phyloP scores from a whole-genome alignment of 768 basidiomycete species.

The Cubamyces sp. region DNA sequence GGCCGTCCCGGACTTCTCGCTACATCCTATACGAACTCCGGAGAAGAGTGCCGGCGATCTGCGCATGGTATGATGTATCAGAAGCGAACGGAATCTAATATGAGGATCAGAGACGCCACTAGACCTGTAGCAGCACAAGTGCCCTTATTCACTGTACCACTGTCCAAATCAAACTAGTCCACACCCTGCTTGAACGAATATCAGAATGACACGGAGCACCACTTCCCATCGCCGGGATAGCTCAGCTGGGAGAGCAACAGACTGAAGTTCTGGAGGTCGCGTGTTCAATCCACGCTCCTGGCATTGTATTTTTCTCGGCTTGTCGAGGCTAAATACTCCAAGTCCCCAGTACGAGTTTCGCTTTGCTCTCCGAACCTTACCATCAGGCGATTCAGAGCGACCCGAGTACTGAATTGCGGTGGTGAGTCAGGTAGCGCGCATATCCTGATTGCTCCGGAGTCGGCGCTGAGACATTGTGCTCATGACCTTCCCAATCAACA shows the following conservation, averaged over 20 bases:
- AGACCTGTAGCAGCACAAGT: no score
- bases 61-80: neutral
- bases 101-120: neutral
- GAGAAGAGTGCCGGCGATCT: conserved; percentile 6
- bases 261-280: conserved; percentile 38
- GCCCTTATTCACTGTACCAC: no score
- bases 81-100: neutral
- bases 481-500: neutral
- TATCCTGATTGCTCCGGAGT: neutral
- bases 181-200: no score
- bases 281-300: conserved; percentile 31
- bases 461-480: neutral
- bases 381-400: no score
- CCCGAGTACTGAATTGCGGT: no score
- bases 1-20: conserved; percentile 11
- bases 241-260: conserved; percentile 43
- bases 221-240: conserved; percentile 34
- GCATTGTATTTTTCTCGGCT: conserved; percentile 9
- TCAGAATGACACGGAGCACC: no score
- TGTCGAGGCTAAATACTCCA: neutral
- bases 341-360: no score
- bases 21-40: neutral
- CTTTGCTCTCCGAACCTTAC: no score
- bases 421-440: no score
- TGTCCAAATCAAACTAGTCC: no score